Conservation (phyloP, 768 basidiomycete genomes). For the Russula virescens region DNA sequence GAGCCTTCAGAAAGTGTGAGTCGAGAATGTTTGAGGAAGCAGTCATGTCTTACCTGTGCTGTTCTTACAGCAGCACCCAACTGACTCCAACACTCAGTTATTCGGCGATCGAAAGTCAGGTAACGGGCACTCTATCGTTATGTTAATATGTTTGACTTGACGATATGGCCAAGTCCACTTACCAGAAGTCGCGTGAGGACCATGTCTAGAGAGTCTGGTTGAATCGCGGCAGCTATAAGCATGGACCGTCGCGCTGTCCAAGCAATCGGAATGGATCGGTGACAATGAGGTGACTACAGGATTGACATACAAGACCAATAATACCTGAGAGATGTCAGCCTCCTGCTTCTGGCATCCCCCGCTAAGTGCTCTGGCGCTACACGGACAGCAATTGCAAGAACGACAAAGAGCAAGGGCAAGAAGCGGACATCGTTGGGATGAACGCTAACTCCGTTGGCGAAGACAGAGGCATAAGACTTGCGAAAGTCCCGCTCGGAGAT, state of each 20-base stretch:
- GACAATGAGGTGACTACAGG: slow-evolving; percentile 5
- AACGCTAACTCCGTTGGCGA: slow-evolving; percentile 54
- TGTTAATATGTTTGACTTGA: slow-evolving; percentile 16
- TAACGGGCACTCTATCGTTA: slow-evolving; percentile 58
- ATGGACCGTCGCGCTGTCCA: slow-evolving; percentile 73
- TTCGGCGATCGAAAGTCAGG: slow-evolving; percentile 67
- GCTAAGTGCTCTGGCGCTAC: slow-evolving; percentile 81
- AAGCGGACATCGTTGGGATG: slow-evolving; percentile 77
- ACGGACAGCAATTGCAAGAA: slow-evolving; percentile 80
- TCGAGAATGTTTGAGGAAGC: background rate
- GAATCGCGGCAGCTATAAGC: slow-evolving; percentile 87
- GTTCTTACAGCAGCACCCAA: slow-evolving; percentile 89
- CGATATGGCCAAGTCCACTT: slow-evolving; percentile 16
- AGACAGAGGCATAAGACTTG: slow-evolving; percentile 58
- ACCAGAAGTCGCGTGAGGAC: slow-evolving; percentile 87
- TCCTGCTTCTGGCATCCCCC: slow-evolving; percentile 68
- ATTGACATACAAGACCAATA: slow-evolving; percentile 86
- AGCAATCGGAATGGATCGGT: slow-evolving; percentile 20
- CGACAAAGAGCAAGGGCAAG: slow-evolving; percentile 88
- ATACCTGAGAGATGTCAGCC: slow-evolving; percentile 80
- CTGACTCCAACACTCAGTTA: slow-evolving; percentile 96
- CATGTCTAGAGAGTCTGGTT: slow-evolving; percentile 87
- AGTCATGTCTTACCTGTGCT: slow-evolving; percentile 46
- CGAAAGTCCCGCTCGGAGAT: slow-evolving; percentile 83
- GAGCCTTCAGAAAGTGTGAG: slow-evolving; percentile 38